Evolutionary conservation across 1,139 yeast genomes (phyloP), one percentile per base, ranked within the genome.

Genomic region (Eremothecium gossypii): DNA sequence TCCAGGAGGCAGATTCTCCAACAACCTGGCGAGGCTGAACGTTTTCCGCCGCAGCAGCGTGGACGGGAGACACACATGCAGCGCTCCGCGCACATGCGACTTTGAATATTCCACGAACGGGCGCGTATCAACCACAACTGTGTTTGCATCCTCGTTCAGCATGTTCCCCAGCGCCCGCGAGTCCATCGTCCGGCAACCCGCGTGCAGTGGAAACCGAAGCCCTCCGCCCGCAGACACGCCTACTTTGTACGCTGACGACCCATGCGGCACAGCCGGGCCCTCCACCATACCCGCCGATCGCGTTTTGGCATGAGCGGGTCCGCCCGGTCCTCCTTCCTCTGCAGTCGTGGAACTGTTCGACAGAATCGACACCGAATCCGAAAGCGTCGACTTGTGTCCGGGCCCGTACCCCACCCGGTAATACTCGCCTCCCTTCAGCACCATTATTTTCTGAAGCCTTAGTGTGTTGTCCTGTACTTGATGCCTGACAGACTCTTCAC

Each of bases 41-140:
- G 75, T 77, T 31, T 75, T 69, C 48, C 95, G 71, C 56, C 81
- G 81, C 49, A 85, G 64, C 38, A 85, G 67, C 1, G 95, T 84
- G 13, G 91, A 77, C 1, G 95, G 95, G 20, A 84, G 66, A 54
- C 89, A 81, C 30, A 84, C 71, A 55, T 82, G 82, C 36, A 81
- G 65, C 1, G 95, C 73, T 37, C 70, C 64, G n/a, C 52, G 53
- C 11, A 85, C 57, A 45, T 79, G 79, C 4, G 69, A 56, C 43
- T 65, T 67, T 28, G 74, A 66, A 58, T 66, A 82, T 41, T 79
- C 84, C 4, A 82, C 73, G 53, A 74, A 81, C 0, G 94, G 81
- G 41, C 95, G 68, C 13, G 80, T 75, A 57, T 85, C 95, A 11
- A 85, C 65, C 4, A 80, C 51, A 27, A 82, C 40, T 23, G 60